These are phyloP conservation scores for Phialemoniopsis sp. DNA, from an alignment of 2,329 filamentous ascomycete species.

Conservation along the genomic window DNA sequence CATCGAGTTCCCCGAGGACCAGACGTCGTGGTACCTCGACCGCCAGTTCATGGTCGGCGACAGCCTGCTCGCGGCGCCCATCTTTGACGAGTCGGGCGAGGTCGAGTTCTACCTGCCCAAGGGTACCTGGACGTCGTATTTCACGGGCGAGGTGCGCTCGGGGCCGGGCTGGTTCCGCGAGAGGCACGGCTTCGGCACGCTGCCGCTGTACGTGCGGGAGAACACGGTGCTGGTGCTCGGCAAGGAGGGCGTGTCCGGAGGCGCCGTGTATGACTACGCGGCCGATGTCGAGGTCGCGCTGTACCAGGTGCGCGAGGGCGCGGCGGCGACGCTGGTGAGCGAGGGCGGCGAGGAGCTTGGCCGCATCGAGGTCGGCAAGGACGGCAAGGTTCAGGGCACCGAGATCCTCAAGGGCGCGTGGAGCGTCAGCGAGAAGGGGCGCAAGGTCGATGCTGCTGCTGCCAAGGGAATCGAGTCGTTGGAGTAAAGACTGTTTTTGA, in stretches of 20 bases:
- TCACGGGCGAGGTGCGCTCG: slow-evolving; percentile 42
- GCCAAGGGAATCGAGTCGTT: no score
- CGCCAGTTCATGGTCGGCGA: slow-evolving; percentile 72
- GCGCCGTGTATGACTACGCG: slow-evolving; percentile 1
- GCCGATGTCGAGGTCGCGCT: slow-evolving; percentile 4
- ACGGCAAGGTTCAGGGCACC: background rate
- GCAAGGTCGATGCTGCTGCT: no score
- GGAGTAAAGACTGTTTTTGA: no score
- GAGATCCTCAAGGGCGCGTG: background rate
- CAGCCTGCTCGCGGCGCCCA: slow-evolving; percentile 57
- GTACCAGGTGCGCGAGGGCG: slow-evolving; percentile 1
- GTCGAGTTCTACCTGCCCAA: slow-evolving; percentile 62
- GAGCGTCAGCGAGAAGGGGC: no score
- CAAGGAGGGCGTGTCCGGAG: background rate
- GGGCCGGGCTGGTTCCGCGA: slow-evolving; percentile 57
- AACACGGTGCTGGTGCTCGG: slow-evolving; percentile 17
- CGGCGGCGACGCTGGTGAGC: slow-evolving; percentile 10
- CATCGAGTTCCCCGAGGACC: slow-evolving; percentile 67
- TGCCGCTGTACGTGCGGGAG: slow-evolving; percentile 56
- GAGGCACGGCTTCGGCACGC: slow-evolving; percentile 51
- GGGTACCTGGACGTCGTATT: slow-evolving; percentile 42
- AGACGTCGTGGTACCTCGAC: slow-evolving; percentile 64
- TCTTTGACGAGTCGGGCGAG: slow-evolving; percentile 58
- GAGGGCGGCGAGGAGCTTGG: background rate
- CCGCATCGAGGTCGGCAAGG: background rate